Base-by-base conservation (phyloP, 495 filamentous ascomycete species). In the Podospora comata region DNA sequence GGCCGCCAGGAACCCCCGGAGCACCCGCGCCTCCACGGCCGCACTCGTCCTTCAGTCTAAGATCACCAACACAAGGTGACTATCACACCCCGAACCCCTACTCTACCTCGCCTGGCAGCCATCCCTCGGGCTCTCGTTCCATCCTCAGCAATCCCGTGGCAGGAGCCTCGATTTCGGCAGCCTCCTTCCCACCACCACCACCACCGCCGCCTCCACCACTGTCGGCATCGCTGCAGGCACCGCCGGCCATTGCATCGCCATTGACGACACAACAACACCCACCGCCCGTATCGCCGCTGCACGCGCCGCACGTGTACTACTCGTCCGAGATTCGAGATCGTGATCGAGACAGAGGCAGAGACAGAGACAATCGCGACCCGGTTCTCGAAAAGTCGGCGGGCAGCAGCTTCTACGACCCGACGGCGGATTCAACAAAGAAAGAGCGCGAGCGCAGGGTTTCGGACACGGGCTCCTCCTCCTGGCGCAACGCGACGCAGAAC, bases 381-480 rank as follows among this genome's bases (percentile, higher is more conserved):
- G 34, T 39, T 5, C 34, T 5, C 5, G 39, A 84, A 70, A 44
- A 13, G 34, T 70, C 79, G 26, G 70, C 68, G 9, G 65, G 78
- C 44, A 79, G 82, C 67, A 81, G 80, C 71, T 86, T 85, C 74
- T 87, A 87, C 77, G 85, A 87, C 68, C 85, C 84, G 28, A 84
- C 83, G 23, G 81, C 83, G 19, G 85, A 87, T 48, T 48, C 39
- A 68, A 76, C 82, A 56, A 71, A 65, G 55, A 66, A 60, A 56
- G 71, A 74, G 44, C 71, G 71, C 15, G 61, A 63, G 16, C 61
- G 83, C 69, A 78, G 79, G 54, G 76, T 80, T 63, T 81, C 83
- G 44, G 82, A 83, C 67, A 76, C 71, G 32, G 70, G 69, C 56
- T 74, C 71, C 26, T 74, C 71, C 26, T 76, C 73, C 68, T 77